Conservation (phyloP, 129 eudicot species). For the Smallanthus sonchifolius region DNA sequence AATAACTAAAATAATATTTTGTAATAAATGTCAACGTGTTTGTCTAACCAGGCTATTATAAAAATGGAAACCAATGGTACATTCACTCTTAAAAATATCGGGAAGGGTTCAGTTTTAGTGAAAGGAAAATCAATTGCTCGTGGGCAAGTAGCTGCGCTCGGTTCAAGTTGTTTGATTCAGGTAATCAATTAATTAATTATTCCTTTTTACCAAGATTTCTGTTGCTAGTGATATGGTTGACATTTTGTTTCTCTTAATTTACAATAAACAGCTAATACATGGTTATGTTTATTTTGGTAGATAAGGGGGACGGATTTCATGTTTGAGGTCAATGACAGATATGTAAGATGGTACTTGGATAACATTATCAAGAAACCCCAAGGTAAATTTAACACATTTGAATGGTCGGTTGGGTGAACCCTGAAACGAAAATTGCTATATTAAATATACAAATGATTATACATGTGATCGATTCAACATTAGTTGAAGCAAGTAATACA, state of each 20-base stretch:
- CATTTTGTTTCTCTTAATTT: neutral
- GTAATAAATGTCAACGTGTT: neutral
- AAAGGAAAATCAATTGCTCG: slow-evolving; percentile 44
- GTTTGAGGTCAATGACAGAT: slow-evolving; percentile 64
- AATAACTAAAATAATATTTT: neutral
- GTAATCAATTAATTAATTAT: slow-evolving; percentile 24
- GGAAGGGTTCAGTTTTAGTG: slow-evolving; percentile 56
- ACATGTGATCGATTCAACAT: neutral
- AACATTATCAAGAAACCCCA: slow-evolving; percentile 2
- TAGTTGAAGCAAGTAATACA: neutral
- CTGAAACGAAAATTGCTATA: neutral
- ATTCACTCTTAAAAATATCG: slow-evolving; percentile 63
- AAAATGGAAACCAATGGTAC: slow-evolving; percentile 81
- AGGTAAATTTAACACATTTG: slow-evolving; percentile 5
- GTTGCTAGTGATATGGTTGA: neutral
- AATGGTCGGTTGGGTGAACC: neutral
- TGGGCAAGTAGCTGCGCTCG: slow-evolving; percentile 48
- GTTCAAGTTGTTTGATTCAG: slow-evolving; percentile 75
- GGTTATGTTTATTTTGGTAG: slow-evolving; percentile 34
- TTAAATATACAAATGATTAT: neutral
- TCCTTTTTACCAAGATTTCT: neutral
- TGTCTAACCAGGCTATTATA: slow-evolving; percentile 55
- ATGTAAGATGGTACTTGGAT: slow-evolving; percentile 37
- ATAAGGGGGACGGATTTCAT: slow-evolving; percentile 72
- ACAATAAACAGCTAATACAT: slow-evolving; percentile 13